Percentiles rank a stretch among this genome's conserved stretches.
These are phyloP conservation scores for Globisporangium yorkense DNA, from an alignment of 352 stramenopile species.

Conservation along the genomic window DNA sequence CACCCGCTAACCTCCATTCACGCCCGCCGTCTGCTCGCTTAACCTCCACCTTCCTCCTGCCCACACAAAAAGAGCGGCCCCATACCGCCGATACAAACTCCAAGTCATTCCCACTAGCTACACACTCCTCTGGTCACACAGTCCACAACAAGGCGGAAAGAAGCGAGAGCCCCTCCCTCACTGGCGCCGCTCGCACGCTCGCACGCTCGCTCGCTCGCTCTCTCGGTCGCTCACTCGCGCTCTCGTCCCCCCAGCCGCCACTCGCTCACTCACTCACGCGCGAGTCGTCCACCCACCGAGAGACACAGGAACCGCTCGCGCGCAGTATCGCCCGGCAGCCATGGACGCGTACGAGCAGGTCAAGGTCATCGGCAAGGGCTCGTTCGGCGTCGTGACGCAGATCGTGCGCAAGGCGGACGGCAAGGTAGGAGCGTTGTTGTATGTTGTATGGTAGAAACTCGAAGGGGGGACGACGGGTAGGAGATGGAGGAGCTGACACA, in stretches of 20 bases:
- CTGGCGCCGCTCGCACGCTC: neutral
- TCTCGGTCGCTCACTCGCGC: conserved; percentile 3
- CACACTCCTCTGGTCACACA: neutral
- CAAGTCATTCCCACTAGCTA: neutral
- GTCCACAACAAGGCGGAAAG: conserved; percentile 1
- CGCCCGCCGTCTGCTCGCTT: no score
- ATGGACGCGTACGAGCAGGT: conserved; percentile 89
- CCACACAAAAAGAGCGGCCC: neutral
- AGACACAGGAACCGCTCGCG: neutral
- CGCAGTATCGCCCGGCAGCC: neutral
- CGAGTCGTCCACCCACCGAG: neutral
- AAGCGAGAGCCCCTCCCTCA: neutral
- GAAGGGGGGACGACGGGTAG: neutral
- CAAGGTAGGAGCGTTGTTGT: conserved; percentile 33
- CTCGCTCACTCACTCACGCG: neutral
- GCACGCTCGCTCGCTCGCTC: conserved; percentile 2
- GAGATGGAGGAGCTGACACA: neutral
- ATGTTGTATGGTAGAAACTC: no score
- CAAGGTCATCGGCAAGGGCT: conserved; percentile 88
- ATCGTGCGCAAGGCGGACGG: conserved; percentile 86
- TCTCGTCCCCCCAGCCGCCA: neutral
- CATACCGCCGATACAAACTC: neutral
- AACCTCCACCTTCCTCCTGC: no score
- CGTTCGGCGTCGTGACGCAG: conserved; percentile 89
- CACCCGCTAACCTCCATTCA: no score